Evolutionary conservation across 2,329 filamentous ascomycete species (phyloP), one percentile per base, ranked within the genome.

Genomic region (Epichloe hybrida): DNA sequence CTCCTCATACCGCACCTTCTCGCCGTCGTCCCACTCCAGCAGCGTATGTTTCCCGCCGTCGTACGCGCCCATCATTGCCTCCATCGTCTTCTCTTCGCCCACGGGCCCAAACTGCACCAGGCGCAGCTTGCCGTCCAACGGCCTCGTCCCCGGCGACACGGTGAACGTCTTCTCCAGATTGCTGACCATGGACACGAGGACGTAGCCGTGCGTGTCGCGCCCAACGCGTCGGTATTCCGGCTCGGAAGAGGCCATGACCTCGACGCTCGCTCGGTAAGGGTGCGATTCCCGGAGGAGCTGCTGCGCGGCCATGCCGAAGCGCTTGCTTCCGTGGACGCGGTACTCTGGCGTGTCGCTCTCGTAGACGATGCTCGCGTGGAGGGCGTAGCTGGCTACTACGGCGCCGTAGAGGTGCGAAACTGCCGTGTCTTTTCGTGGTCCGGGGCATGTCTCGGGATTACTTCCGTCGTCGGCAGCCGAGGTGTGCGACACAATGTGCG

Each of bases 261-360:
- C 2, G 80, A 70, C 1, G 55, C 12, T 53, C 0, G 74, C 75
- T 2, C 61, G 56, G 56, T 81, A 81, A 20, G 67, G 66, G 51
- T 81, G 77, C 37, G 69, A 69, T 52, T 72, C 63, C 52, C 68
- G 66, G n/a, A 95, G 68, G 7, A 91, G 76, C 58, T 88, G 82
- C 49, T 81, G 76, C 0, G 88, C 90, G 0, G 88, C 89, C 79
- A 95, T 88, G 51, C 82, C 77, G 68, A 97, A 97, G 20, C 91
- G 77, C 62, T 84, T 79, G 35, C 75, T 73, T 12, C 91, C 91
- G 60, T 85, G 83, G 57, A 80, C 78, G 54, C 91, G 83, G 66
- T 91, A 91, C 56, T 81, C 84, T 0, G 79, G 72, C 0, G 90
- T 94, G 65, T 97, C 91, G 65, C 86, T 93, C 69, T 96, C 89